Base-by-base conservation (phyloP, 2,329 filamentous ascomycete genomes). In the Exophiala viscosa region DNA sequence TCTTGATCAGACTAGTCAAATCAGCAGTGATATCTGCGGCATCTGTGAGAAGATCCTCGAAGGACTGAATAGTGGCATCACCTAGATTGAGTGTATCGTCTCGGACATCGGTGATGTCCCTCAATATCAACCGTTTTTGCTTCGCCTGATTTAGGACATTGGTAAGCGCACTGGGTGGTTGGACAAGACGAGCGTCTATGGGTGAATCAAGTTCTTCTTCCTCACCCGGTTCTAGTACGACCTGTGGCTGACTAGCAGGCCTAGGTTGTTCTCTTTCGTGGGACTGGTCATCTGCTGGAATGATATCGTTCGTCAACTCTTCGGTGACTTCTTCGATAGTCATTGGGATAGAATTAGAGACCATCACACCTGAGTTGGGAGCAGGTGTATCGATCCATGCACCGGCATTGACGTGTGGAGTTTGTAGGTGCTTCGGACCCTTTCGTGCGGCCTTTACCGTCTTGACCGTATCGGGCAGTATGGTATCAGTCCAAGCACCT, bases 401-500 rank as follows among this genome's bases (percentile, higher is more conserved):
- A 35, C 62, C 62, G 5, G 56, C 59, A 45, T 50, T 62, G 32
- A 64, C 57, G 45, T 62, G 59, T 15, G 62, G 62, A n/a, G 62
- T 64, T 49, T 63, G 58, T 14, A 50, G 40, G 44, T 59, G 60
- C n/a, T 45, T 53, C 2, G 55, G 33, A 13, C 38, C 10, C 32
- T 45, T 51, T n/a, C 35, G 44, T 10, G 33, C 34, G 38, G 49
- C 46, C 33, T 52, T 63, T 28, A 43, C 44, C 2, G 60, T 57
- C 46, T 60, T 63, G 34, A 61, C 44, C 1, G 62, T 64, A 35
- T 73, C 70, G 10, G 72, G 70, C 58, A 74, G 61, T 3, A 74
- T 73, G 1, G 73, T 76, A 58, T 76, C 73, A 32, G 74, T 69
- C 72, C 72, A 76, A 2, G 72, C 73, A 10, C 73, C 73, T 14